Evolutionary conservation across 1,139 yeast species (phyloP).

Genomic region (Suhomyces bribrorum): DNA sequence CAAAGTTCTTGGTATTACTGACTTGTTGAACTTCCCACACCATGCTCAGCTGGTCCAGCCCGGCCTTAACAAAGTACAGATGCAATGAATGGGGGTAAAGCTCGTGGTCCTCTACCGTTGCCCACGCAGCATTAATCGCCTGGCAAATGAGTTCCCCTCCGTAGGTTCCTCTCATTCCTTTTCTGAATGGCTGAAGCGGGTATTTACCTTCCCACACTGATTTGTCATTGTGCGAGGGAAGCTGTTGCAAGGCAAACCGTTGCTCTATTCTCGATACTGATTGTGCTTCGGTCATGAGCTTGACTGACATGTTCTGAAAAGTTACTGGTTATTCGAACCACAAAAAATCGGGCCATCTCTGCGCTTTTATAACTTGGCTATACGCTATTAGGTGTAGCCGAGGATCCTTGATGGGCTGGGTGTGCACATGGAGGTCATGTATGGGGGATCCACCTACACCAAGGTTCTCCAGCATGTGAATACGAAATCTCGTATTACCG

Average conservation of each 20-base stretch:
- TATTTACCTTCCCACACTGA: slow-evolving; percentile 30
- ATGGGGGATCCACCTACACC: too few relatives aligned
- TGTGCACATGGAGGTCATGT: too few relatives aligned
- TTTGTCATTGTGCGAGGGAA: slow-evolving; percentile 11
- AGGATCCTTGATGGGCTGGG: too few relatives aligned
- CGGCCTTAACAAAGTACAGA: slow-evolving; percentile 44
- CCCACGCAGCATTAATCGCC: slow-evolving; percentile 41
- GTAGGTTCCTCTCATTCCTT: slow-evolving; percentile 38
- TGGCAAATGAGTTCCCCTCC: slow-evolving; percentile 46
- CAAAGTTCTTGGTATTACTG: slow-evolving; percentile 38
- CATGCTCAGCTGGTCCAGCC: slow-evolving; percentile 30
- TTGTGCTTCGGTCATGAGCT: not conserved
- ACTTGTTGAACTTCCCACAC: slow-evolving; percentile 37
- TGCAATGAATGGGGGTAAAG: slow-evolving; percentile 45
- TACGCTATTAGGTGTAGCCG: too few relatives aligned
- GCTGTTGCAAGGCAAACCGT: slow-evolving; percentile 22
- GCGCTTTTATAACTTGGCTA: too few relatives aligned
- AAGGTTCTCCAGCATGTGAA: too few relatives aligned
- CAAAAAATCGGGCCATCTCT: too few relatives aligned
- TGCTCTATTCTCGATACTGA: slow-evolving; percentile 24
- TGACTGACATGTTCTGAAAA: not conserved
- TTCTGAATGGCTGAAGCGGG: slow-evolving; percentile 37
- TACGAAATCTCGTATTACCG: too few relatives aligned
- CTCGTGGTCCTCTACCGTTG: slow-evolving; percentile 27
- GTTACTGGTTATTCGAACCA: not conserved